Evolutionary conservation across 2,329 filamentous ascomycete genomes (phyloP).

Genomic region (Colletotrichum chrysophilum): DNA sequence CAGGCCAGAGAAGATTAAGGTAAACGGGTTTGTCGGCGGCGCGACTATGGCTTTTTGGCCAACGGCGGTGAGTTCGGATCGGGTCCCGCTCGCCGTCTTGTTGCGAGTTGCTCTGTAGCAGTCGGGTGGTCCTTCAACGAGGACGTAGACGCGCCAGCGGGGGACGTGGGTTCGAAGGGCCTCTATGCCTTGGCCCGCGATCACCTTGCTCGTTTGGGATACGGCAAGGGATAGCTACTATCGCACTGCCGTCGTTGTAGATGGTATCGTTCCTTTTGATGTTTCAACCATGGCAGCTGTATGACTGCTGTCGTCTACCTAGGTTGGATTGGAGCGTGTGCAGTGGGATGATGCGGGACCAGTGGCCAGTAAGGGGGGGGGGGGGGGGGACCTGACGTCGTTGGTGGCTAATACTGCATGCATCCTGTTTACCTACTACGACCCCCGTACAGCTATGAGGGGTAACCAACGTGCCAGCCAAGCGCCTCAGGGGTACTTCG

Average conservation of each 20-base stretch:
- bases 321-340: neutral
- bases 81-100: neutral
- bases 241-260: neutral
- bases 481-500: neutral
- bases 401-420: neutral
- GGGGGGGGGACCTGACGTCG: neutral
- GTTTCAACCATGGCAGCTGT: neutral
- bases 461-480: neutral
- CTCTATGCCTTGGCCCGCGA: neutral
- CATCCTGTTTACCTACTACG: neutral
- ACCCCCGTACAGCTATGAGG: neutral
- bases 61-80: conserved; percentile 16
- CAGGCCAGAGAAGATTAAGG: neutral
- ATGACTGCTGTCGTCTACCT: neutral
- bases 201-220: neutral
- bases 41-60: neutral
- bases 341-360: neutral
- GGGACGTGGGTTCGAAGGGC: neutral
- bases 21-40: neutral
- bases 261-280: neutral
- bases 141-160: neutral
- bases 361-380: neutral
- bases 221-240: neutral
- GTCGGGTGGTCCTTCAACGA: neutral
- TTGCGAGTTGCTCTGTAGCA: neutral